Base-by-base conservation (phyloP, 345 rosid species). In the Lenwebbia sp. region DNA sequence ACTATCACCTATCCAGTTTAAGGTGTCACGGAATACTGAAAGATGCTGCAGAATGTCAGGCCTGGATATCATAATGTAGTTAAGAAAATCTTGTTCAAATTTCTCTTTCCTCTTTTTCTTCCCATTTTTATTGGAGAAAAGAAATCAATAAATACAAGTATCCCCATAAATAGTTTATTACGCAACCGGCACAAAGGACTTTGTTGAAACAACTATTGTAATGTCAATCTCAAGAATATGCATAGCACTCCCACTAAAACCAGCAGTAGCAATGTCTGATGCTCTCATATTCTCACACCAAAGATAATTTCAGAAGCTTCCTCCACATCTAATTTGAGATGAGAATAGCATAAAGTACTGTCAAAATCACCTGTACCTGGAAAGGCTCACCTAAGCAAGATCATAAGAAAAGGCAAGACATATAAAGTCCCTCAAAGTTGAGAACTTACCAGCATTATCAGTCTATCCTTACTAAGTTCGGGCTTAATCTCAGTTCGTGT, bases 361-460 rank as follows among this genome's bases (percentile, higher is more conserved):
- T 17, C 47, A 37, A 37, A 70, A 70, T 19, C 25, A 70, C 26
- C 81, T 22, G 40, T 22, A 37, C 47, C 26, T 5, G 23, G 47
- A 37, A 70, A 65, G 23, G 76, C 44, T 65, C 76, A 4, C 76
- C 76, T 65, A 65, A 65, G 76, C 17, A 51, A 13, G 17, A 51
- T 51, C 14, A 51, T 51, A 51, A 13, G 53, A 51, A 51, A 47
- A 49, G 12, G 50, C 50, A 49, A 84, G n/a, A 54, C 14, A 26
- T 57, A 6, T 25, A 58, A 83, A 51, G 50, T 50, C 37, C 19
- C 22, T n/a, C 12, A 70, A 13, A 60, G 33, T 33, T 44, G n/a
- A 82, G 30, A 44, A 87, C 91, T 88, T 60, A 94, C 95, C 94
- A 92, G 84, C 40, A 86, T 75, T 51, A 93, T 90, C 83, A 89